Percentiles rank a stretch among this genome's conserved stretches.
phyloP scores from a whole-genome alignment of 371 early-diverging fungal species.

The Rhizopus microsporus region DNA sequence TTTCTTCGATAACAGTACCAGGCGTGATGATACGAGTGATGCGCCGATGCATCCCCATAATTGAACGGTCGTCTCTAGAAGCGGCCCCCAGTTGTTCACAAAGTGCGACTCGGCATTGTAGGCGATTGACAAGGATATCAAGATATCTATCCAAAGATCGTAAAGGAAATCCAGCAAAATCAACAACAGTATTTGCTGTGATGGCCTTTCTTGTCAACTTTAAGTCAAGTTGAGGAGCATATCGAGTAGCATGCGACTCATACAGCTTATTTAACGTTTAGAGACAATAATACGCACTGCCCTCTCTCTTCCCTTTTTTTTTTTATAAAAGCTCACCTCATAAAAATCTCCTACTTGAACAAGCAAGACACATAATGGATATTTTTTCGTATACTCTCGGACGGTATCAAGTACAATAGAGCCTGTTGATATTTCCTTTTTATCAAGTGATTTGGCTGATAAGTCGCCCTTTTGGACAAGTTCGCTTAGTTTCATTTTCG shows the following conservation, averaged over 20 bases:
- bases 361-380: conserved; percentile 79
- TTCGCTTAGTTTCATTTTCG: conserved; percentile 17
- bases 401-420: conserved; percentile 57
- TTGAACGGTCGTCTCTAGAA: conserved; percentile 40
- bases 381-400: conserved; percentile 62
- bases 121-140: conserved; percentile 71
- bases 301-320: background rate
- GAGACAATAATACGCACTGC: background rate
- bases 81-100: conserved; percentile 76
- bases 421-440: conserved; percentile 29
- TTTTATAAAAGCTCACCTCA: conserved; percentile 57
- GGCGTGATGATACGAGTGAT: conserved; percentile 87
- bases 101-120: conserved; percentile 78
- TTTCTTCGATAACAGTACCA: conserved; percentile 83
- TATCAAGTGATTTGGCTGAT: conserved; percentile 13
- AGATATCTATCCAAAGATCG: conserved; percentile 72
- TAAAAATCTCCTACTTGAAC: conserved; percentile 95
- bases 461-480: conserved; percentile 4
- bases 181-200: conserved; percentile 39
- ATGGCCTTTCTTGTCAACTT: conserved; percentile 63
- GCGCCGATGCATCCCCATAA: conserved; percentile 58
- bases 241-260: conserved; percentile 72
- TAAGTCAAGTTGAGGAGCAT: conserved; percentile 69
- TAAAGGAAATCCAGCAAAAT: conserved; percentile 83
- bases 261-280: conserved; percentile 53